Conservation (phyloP, 73 alveolate genomes). For the Tetrahymena elliotti region DNA sequence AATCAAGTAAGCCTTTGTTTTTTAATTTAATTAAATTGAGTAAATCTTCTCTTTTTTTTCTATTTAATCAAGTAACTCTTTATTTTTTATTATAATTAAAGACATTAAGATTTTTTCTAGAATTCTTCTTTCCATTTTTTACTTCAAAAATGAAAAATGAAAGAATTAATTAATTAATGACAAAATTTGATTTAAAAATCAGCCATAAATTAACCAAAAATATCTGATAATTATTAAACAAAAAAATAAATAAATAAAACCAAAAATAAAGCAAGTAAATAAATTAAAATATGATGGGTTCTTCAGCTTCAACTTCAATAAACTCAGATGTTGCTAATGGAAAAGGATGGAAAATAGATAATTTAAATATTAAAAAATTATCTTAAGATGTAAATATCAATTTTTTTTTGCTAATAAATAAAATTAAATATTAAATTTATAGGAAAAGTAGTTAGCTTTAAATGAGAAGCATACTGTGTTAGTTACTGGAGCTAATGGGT, state of each 20-base stretch:
- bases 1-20: background rate
- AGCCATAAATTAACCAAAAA: background rate
- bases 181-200: no score
- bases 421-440: background rate
- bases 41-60: background rate
- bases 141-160: background rate
- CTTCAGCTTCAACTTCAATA: background rate
- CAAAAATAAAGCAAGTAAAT: no score
- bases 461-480: background rate
- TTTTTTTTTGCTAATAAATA: background rate
- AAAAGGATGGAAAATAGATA: background rate
- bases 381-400: background rate
- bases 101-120: background rate
- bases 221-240: no score
- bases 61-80: background rate
- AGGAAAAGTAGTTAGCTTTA: background rate
- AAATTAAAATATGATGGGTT: background rate
- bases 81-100: no score
- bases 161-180: no score
- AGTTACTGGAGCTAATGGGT: background rate
- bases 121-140: background rate
- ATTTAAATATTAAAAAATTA: background rate
- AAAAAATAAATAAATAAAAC: no score
- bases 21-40: no score
- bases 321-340: background rate